Conservation (phyloP, 1,139 yeast species). For the Suhomyces bolitotheri region DNA sequence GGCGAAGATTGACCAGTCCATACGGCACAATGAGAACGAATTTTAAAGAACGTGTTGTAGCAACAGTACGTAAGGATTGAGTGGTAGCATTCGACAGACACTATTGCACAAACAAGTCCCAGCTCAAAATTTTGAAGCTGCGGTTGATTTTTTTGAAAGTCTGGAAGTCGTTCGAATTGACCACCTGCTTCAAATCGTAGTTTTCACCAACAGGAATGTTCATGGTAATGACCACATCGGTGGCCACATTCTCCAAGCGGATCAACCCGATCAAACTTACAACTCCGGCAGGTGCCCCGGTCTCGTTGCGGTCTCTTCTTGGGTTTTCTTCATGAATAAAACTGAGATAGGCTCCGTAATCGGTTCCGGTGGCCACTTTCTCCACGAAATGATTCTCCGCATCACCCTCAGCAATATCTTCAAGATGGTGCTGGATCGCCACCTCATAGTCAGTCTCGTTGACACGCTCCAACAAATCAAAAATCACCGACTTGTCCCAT, state of each 20-base stretch:
- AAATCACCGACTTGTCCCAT: slow-evolving; percentile 60
- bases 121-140: slow-evolving; percentile 25
- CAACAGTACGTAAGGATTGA: too few relatives aligned
- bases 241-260: slow-evolving; percentile 48
- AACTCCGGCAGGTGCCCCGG: slow-evolving; percentile 23
- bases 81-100: too few relatives aligned
- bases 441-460: slow-evolving; percentile 34
- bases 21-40: too few relatives aligned
- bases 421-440: slow-evolving; percentile 43
- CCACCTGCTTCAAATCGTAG: slow-evolving; percentile 13
- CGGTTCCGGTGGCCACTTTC: slow-evolving; percentile 12
- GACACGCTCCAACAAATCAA: slow-evolving; percentile 69
- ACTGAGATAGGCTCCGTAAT: slow-evolving; percentile 14
- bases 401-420: slow-evolving; percentile 35
- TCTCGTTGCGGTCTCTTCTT: slow-evolving; percentile 53
- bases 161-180: slow-evolving; percentile 16
- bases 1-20: too few relatives aligned
- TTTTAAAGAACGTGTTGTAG: too few relatives aligned
- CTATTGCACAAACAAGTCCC: too few relatives aligned
- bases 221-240: slow-evolving; percentile 65
- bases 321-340: slow-evolving; percentile 26
- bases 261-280: slow-evolving; percentile 54
- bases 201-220: slow-evolving; percentile 48
- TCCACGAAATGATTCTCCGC: slow-evolving; percentile 13
- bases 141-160: slow-evolving; percentile 20